These are phyloP conservation scores for Fonsecaea monophora DNA, from an alignment of 2,329 filamentous ascomycete genomes.

Conservation along the genomic window DNA sequence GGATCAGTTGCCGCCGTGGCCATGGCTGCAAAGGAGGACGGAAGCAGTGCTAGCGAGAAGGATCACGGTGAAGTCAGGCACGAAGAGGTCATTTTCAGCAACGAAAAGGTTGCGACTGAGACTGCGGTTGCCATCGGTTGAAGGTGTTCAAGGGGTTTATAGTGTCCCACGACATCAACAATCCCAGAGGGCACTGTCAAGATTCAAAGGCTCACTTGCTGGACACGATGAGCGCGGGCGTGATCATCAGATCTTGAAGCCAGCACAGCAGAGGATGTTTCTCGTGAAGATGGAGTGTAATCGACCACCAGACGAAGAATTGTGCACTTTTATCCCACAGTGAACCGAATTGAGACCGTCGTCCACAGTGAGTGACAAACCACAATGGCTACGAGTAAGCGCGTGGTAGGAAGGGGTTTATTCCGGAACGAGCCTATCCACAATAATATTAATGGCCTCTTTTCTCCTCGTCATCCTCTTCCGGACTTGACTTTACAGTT, in stretches of 20 bases:
- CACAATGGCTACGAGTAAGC: no score
- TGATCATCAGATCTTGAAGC: neutral
- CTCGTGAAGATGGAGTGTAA: neutral
- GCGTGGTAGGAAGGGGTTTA: no score
- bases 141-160: neutral
- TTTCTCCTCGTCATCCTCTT: no score
- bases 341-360: no score
- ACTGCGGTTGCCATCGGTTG: constrained; percentile 31
- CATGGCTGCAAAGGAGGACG: constrained; percentile 33
- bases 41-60: constrained; percentile 23
- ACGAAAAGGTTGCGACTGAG: constrained; percentile 53
- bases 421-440: no score
- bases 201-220: neutral
- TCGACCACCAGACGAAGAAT: neutral
- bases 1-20: constrained; percentile 38
- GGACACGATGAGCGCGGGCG: neutral
- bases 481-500: neutral
- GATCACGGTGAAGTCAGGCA: constrained; percentile 28
- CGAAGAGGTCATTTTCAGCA: constrained; percentile 26
- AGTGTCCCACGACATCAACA: neutral
- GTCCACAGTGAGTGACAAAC: no score
- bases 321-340: neutral
- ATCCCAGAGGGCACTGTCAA: neutral
- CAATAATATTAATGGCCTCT: no score
- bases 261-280: neutral